Evolutionary conservation across 495 filamentous ascomycete species (phyloP), one percentile per base, ranked within the genome.

Genomic region (Penicillium roqueforti): DNA sequence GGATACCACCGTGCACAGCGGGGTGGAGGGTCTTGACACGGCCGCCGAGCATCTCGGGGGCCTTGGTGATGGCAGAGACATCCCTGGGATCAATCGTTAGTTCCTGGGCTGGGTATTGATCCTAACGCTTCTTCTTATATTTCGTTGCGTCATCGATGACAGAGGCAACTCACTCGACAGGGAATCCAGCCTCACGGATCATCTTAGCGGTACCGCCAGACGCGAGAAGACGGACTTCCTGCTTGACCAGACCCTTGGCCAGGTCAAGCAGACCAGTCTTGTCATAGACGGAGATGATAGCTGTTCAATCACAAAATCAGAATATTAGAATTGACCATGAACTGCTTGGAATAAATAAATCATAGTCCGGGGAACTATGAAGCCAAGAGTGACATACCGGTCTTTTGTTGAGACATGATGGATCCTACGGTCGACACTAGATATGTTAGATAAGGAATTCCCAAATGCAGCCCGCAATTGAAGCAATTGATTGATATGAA

Each of bases 21-120:
- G 92, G 93, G 76, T 97, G 92, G 38, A 97, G 86, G 45, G 92
- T 97, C 84, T 97, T 97, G 65, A 97, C 93, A 68, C 95, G 82
- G 41, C 95, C 93, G 57, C 87, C 85, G 28, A 98, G 85, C 87
- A 98, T 97, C 78, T 97, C 95, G 31, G 95, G 93, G n/a, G 92
- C 90, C 68, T 96, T 88, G 29, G 93, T 98, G 72, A 98, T 97
- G 66, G 89, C 89, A 53, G 91, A 96, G 58, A 98, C 87, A 75
- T 98, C 93, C 74, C 89, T 93, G 59, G n/a, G 25, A 61, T 28
- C 18, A 25, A 48, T 9, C 25, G 48, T 67, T 36, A 67, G 61
- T 32, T 18, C n/a, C 49, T 43, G 29, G 25, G 14, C 32, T 41
- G 26, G 16, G 14, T 23, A 36, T 42, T 29, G 22, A 41, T 23